phyloP scores from a whole-genome alignment of 2,329 filamentous ascomycete genomes.

The Chrysoporthe cubensis region DNA sequence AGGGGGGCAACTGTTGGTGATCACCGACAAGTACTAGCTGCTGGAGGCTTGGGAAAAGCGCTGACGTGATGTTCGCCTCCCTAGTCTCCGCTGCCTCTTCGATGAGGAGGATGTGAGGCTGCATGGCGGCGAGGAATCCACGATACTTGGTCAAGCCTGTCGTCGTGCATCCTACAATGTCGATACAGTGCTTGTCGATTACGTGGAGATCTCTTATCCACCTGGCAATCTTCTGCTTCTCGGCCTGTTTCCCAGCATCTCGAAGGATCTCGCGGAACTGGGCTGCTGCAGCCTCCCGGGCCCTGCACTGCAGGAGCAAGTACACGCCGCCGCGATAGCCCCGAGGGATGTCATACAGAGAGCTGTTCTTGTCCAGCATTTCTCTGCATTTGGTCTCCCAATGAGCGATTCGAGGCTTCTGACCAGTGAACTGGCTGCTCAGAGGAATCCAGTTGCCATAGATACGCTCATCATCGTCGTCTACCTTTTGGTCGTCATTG shows the following conservation, averaged over 20 bases:
- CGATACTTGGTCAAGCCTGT: conserved; percentile 84
- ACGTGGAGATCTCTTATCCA: conserved; percentile 60
- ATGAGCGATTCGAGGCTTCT: conserved; percentile 33
- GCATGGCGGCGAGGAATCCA: conserved; percentile 66
- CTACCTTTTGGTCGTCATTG: conserved; percentile 42
- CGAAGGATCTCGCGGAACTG: conserved; percentile 54
- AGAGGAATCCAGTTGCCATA: conserved; percentile 49
- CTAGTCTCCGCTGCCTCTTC: conserved; percentile 81
- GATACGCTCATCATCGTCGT: conserved; percentile 44
- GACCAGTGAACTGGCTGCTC: conserved; percentile 45
- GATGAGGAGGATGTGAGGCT: conserved; percentile 71
- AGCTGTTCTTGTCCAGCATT: conserved; percentile 35
- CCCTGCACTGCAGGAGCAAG: conserved; percentile 60
- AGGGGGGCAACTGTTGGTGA: conserved; percentile 76
- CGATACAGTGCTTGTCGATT: conserved; percentile 42
- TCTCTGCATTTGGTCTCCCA: conserved; percentile 26
- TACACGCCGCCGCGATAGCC: conserved; percentile 68
- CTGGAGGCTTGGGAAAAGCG: conserved; percentile 54
- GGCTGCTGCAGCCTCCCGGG: conserved; percentile 52
- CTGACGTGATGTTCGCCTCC: conserved; percentile 62
- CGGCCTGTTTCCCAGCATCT: conserved; percentile 53
- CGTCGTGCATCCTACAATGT: conserved; percentile 71
- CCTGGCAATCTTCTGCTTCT: conserved; percentile 57
- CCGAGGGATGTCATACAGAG: conserved; percentile 65
- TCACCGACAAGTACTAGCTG: conserved; percentile 71